Percentiles rank a stretch among this genome's conserved stretches.
Evolutionary conservation across 345 rosid species (phyloP).

Genomic region (Salix suchowensis): DNA sequence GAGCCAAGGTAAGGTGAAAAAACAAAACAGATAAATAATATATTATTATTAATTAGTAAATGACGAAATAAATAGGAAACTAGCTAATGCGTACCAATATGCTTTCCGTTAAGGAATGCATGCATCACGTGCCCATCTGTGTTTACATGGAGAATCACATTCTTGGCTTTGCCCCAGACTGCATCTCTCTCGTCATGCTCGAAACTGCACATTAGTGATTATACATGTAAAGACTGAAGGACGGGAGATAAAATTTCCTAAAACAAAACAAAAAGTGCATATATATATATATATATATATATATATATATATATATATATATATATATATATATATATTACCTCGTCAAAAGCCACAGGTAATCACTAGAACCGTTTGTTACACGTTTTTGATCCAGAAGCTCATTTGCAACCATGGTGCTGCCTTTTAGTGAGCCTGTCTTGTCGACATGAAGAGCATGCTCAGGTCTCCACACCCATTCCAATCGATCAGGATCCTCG

Average conservation of each 20-base stretch:
- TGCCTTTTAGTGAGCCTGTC: not conserved
- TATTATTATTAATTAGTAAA: no score
- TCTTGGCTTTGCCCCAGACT: conserved; percentile 33
- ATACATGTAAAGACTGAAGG: no score
- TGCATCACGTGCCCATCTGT: conserved; percentile 53
- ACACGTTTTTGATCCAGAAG: conserved; percentile 53
- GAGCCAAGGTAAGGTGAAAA: no score
- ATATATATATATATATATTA: conserved; percentile 2
- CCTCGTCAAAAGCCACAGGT: conserved; percentile 72
- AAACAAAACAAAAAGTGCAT: no score
- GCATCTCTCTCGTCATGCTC: conserved; percentile 38
- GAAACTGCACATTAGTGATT: conserved; percentile 14
- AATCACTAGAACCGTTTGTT: conserved; percentile 50
- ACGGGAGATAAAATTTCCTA: no score
- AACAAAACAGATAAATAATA: no score
- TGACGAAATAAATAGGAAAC: not conserved
- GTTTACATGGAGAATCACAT: conserved; percentile 37
- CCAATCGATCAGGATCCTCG: conserved; percentile 20
- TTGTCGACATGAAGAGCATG: not conserved
- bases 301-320: not conserved
- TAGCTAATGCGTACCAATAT: conserved; percentile 25
- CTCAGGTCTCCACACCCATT: conserved; percentile 39
- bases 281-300: not conserved
- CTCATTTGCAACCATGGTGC: not conserved
- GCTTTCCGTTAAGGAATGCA: conserved; percentile 45